phyloP scores from a whole-genome alignment of 805 yeast species.

The Candida qinlingensis region DNA sequence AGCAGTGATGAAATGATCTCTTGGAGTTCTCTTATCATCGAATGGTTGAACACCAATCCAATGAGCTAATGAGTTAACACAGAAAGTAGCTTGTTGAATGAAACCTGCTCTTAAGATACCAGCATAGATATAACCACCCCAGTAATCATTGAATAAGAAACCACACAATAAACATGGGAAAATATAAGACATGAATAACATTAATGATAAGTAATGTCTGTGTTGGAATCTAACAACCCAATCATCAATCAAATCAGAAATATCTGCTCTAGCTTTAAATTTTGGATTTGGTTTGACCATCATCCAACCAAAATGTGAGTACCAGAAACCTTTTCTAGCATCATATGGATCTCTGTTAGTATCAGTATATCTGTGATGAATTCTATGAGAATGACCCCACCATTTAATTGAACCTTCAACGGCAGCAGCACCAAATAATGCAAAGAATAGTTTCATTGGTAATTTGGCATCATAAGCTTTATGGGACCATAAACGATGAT shows the following conservation, averaged over 20 bases:
- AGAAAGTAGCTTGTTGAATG: slow-evolving; percentile 82
- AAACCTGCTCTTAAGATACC: slow-evolving; percentile 64
- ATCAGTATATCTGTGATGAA: slow-evolving; percentile 84
- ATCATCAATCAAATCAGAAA: slow-evolving; percentile 71
- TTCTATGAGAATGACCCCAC: slow-evolving; percentile 86
- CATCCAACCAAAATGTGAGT: slow-evolving; percentile 86
- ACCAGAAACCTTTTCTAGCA: slow-evolving; percentile 81
- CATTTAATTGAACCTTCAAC: slow-evolving; percentile 83
- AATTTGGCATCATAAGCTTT: slow-evolving; percentile 60
- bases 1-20: slow-evolving; percentile 78
- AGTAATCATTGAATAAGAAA: slow-evolving; percentile 50
- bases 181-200: slow-evolving; percentile 56
- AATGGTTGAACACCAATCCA: slow-evolving; percentile 85
- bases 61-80: slow-evolving; percentile 82
- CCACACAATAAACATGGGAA: slow-evolving; percentile 59
- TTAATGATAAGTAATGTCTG: slow-evolving; percentile 62
- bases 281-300: slow-evolving; percentile 74
- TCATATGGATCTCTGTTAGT: slow-evolving; percentile 81
- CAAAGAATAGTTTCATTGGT: slow-evolving; percentile 60
- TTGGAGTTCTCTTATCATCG: slow-evolving; percentile 82
- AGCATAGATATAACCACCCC: slow-evolving; percentile 73
- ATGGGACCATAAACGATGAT: slow-evolving; percentile 78
- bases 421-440: slow-evolving; percentile 77
- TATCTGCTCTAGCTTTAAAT: slow-evolving; percentile 53
- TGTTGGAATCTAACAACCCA: slow-evolving; percentile 80